phyloP scores from a whole-genome alignment of 2,329 filamentous ascomycete species.

The Stemphylium lycopersici region DNA sequence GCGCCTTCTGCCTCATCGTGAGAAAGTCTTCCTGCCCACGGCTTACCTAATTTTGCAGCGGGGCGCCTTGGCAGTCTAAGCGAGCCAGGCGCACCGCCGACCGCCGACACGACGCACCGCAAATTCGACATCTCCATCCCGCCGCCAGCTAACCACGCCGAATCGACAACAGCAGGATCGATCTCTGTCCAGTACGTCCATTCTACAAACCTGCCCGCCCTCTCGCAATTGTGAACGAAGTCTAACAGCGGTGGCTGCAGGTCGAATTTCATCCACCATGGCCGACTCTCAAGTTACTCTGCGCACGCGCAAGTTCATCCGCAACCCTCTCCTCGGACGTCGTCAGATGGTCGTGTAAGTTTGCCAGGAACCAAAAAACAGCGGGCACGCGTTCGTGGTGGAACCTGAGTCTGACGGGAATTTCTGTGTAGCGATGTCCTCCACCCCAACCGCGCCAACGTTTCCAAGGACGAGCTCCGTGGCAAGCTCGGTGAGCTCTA shows the following conservation, averaged over 20 bases:
- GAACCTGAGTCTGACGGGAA: conserved; percentile 37
- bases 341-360: conserved; percentile 99
- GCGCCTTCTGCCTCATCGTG: neutral
- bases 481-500: conserved; percentile 93
- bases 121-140: conserved; percentile 40
- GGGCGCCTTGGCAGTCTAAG: conserved; percentile 22
- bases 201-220: conserved; percentile 9
- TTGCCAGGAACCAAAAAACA: conserved; percentile 24
- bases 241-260: conserved; percentile 31
- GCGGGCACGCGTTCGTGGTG: conserved; percentile 20
- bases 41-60: conserved; percentile 32
- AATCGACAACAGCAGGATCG: conserved; percentile 44
- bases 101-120: conserved; percentile 20
- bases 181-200: conserved; percentile 42
- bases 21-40: conserved; percentile 1
- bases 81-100: conserved; percentile 18
- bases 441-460: conserved; percentile 97
- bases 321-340: conserved; percentile 97
- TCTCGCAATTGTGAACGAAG: conserved; percentile 6
- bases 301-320: conserved; percentile 99
- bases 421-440: conserved; percentile 83
- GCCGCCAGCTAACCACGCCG: conserved; percentile 41
- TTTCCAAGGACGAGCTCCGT: conserved; percentile 98
- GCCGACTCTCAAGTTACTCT: conserved; percentile 70
- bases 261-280: conserved; percentile 67